A percentile compares a stretch with the other conserved stretches of the same genome.
Evolutionary conservation across 2,329 filamentous ascomycete species (phyloP).

Genomic region (Nemania sp.): DNA sequence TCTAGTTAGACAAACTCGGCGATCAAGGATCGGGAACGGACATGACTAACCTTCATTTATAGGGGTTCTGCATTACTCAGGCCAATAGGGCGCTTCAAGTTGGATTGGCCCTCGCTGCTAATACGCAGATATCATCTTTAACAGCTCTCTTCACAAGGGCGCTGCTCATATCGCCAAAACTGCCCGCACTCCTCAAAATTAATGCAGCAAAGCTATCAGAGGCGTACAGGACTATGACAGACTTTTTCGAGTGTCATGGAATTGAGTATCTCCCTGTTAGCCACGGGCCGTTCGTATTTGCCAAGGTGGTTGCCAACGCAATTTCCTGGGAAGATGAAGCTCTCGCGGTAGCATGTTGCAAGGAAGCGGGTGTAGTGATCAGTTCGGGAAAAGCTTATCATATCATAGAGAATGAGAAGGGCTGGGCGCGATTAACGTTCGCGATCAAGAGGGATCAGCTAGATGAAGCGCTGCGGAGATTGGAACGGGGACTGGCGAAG

Average conservation of each 20-base stretch:
- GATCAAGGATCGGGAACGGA: not conserved
- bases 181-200: not conserved
- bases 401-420: slow-evolving; percentile 12
- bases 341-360: not conserved
- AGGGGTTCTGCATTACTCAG: slow-evolving; percentile 18
- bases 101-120: slow-evolving; percentile 9
- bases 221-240: slow-evolving; percentile 2
- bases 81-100: slow-evolving; percentile 5
- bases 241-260: not conserved
- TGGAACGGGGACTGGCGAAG: not conserved
- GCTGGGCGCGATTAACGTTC: slow-evolving; percentile 20
- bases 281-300: slow-evolving; percentile 7
- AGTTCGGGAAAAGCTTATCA: slow-evolving; percentile 10
- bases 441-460: not conserved
- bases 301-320: not conserved
- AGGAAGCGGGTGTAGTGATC: slow-evolving; percentile 41
- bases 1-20: no score
- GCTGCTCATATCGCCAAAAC: slow-evolving; percentile 8
- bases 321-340: slow-evolving; percentile 12
- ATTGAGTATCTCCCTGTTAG: slow-evolving; percentile 8
- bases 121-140: slow-evolving; percentile 15
- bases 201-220: slow-evolving; percentile 7
- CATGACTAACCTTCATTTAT: not conserved
- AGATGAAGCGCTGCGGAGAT: not conserved
- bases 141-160: not conserved